Conservation (phyloP, 208 protist species). For the Borovskyia barvae region DNA sequence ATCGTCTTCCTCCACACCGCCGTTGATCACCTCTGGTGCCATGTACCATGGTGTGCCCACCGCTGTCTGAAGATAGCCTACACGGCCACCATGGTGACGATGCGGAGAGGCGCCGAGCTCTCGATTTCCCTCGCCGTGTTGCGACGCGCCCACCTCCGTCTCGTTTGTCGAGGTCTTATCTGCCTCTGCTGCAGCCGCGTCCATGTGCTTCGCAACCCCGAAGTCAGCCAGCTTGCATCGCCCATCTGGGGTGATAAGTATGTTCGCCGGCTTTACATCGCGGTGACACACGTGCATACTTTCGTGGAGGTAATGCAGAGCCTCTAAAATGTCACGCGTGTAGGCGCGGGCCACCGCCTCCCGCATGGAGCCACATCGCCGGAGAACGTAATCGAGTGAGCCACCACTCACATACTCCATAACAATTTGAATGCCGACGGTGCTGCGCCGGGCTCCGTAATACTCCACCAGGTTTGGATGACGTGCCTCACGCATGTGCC, state of each 20-base stretch:
- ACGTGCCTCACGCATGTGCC: slow-evolving; percentile 65
- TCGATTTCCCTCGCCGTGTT: not conserved
- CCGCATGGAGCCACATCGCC: slow-evolving; percentile 49
- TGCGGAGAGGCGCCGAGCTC: not conserved
- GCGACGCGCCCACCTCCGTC: not conserved
- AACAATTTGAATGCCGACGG: slow-evolving; percentile 74
- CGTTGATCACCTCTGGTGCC: slow-evolving; percentile 88
- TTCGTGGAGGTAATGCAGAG: slow-evolving; percentile 82
- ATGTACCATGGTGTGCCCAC: slow-evolving; percentile 93
- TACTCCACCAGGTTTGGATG: slow-evolving; percentile 84
- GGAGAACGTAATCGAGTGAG: slow-evolving; percentile 71
- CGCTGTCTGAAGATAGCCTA: slow-evolving; percentile 58
- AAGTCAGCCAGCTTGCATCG: slow-evolving; percentile 90
- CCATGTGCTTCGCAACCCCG: slow-evolving; percentile 70
- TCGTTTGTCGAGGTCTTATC: not conserved
- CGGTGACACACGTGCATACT: slow-evolving; percentile 81
- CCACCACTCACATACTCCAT: slow-evolving; percentile 90
- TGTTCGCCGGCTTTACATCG: slow-evolving; percentile 91
- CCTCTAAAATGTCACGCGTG: slow-evolving; percentile 69
- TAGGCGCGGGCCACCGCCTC: slow-evolving; percentile 80
- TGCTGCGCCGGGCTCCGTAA: slow-evolving; percentile 68
- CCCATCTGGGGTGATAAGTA: slow-evolving; percentile 84
- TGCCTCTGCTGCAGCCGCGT: too few species aligned
- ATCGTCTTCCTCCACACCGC: slow-evolving; percentile 38
- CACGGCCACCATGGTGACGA: slow-evolving; percentile 3